Evolutionary conservation across 371 early-diverging fungal species (phyloP).

Genomic region (Apophysomyces trapeziformis): DNA sequence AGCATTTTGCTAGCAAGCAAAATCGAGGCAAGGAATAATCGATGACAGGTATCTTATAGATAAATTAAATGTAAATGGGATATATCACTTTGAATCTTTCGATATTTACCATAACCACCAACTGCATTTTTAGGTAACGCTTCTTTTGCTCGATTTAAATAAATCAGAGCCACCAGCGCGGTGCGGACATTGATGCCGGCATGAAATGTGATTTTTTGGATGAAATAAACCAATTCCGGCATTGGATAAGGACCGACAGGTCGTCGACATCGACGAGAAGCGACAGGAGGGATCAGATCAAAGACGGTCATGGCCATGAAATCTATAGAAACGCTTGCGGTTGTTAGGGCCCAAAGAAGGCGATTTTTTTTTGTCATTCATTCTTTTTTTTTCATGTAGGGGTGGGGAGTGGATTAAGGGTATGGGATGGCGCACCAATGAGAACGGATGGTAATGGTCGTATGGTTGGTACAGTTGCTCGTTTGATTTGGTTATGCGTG

Average conservation of each 20-base stretch:
- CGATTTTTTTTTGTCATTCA: neutral
- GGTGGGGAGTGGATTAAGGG: neutral
- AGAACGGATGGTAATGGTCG: conserved; percentile 26
- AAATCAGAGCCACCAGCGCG: conserved; percentile 49
- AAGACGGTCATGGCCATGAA: conserved; percentile 29
- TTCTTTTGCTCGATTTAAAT: conserved; percentile 46
- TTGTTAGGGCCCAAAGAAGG: neutral
- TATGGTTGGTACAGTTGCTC: conserved; percentile 9
- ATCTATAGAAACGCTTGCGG: conserved; percentile 15
- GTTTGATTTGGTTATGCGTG: neutral
- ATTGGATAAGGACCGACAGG: conserved; percentile 25
- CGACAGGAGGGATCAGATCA: conserved; percentile 21
- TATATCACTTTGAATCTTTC: no score
- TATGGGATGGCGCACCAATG: conserved; percentile 20
- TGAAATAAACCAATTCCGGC: conserved; percentile 51
- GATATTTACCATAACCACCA: conserved; percentile 37
- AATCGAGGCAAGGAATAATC: conserved; percentile 79
- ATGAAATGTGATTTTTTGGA: conserved; percentile 45
- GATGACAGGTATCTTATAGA: conserved; percentile 55
- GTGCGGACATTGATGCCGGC: conserved; percentile 44
- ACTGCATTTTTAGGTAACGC: conserved; percentile 42
- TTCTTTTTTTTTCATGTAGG: neutral
- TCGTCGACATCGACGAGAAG: neutral
- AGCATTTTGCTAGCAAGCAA: conserved; percentile 78
- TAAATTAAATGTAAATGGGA: no score